phyloP scores from a whole-genome alignment of 306 rosid species.

The Quercus mongolica region DNA sequence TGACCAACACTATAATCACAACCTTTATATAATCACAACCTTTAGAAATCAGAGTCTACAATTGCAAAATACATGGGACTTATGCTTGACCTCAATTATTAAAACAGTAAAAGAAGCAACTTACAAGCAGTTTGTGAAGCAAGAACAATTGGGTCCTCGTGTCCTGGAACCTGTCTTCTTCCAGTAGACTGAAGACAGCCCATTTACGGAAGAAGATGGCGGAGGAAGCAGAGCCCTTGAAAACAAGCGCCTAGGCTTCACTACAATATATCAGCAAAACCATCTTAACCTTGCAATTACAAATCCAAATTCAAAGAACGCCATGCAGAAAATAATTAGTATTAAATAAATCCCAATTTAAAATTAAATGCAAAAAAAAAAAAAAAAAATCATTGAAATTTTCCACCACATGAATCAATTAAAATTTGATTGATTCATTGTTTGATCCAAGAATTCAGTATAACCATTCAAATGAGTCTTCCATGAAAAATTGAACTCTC shows the following conservation, averaged over 20 bases:
- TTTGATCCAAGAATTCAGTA: background rate
- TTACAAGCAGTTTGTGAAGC: constrained; percentile 87
- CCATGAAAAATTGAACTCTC: background rate
- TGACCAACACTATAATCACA: background rate
- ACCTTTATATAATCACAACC: background rate
- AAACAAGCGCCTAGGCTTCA: constrained; percentile 31
- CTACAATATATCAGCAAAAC: constrained; percentile 48
- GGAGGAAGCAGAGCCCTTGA: constrained; percentile 13
- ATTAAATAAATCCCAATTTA: constrained; percentile 22
- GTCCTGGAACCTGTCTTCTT: constrained; percentile 35
- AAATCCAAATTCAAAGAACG: constrained; percentile 29
- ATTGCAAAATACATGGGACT: background rate
- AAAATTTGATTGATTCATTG: background rate
- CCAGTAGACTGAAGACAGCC: constrained; percentile 71
- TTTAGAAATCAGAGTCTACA: background rate
- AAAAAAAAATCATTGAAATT: background rate
- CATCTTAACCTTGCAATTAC: constrained; percentile 44
- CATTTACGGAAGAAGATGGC: constrained; percentile 44
- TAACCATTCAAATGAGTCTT: background rate
- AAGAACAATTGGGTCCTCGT: constrained; percentile 60
- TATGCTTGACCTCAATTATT: background rate
- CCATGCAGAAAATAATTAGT: background rate
- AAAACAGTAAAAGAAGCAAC: constrained; percentile 18
- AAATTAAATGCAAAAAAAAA: background rate
- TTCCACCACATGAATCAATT: background rate